A percentile compares a stretch with the other conserved stretches of the same genome.
These are phyloP conservation scores for Leishmania turanica DNA, from an alignment of 208 protist genomes.

Conservation along the genomic window DNA sequence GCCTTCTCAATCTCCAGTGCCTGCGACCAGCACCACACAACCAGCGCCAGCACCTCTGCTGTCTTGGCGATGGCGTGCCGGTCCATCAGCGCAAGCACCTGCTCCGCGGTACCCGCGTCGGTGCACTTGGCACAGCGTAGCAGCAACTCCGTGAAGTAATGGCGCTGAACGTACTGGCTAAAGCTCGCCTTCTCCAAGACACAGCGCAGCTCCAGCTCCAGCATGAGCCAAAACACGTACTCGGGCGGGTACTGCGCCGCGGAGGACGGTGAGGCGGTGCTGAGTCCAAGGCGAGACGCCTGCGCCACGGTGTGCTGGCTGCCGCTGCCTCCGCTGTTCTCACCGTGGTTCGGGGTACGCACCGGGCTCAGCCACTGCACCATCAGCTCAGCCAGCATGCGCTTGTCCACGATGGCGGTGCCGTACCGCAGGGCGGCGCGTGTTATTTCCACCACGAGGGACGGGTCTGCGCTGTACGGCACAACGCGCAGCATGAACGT, in stretches of 20 bases:
- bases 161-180: conserved; percentile 73
- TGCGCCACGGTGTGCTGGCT: conserved; percentile 4
- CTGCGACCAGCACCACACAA: conserved; percentile 78
- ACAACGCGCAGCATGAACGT: conserved; percentile 69
- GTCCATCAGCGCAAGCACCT: conserved; percentile 85
- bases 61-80: conserved; percentile 77
- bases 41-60: conserved; percentile 71
- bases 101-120: conserved; percentile 62
- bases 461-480: conserved; percentile 46
- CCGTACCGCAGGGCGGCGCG: conserved; percentile 60
- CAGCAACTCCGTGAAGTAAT: conserved; percentile 75
- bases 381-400: conserved; percentile 60
- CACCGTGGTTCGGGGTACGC: neutral
- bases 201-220: conserved; percentile 85
- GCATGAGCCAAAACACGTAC: conserved; percentile 81
- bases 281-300: conserved; percentile 6
- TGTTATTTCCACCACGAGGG: conserved; percentile 72
- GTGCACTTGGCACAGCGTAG: conserved; percentile 78
- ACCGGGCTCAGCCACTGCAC: conserved; percentile 54
- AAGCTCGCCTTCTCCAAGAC: conserved; percentile 78
- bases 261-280: conserved; percentile 3
- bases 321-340: conserved; percentile 2
- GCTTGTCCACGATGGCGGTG: conserved; percentile 67
- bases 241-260: conserved; percentile 60
- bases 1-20: conserved; percentile 71